Evolutionary conservation across 345 rosid genomes (phyloP).

Genomic region (Turritis glabra): DNA sequence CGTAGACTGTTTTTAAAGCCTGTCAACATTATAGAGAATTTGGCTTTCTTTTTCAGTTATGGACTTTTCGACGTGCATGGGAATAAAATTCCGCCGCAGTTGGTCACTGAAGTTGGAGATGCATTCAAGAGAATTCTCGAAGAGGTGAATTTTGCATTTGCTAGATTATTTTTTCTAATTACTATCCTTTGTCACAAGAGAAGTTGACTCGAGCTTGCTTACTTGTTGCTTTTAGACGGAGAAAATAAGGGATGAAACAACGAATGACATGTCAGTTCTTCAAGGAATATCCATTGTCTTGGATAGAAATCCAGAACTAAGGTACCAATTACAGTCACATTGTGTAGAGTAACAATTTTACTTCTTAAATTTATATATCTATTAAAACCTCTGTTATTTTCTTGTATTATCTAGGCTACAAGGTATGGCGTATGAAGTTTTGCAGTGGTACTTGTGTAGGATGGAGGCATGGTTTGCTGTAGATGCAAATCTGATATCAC

Average conservation of each 20-base stretch:
- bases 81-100: slow-evolving; percentile 55
- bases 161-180: neutral
- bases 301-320: slow-evolving; percentile 73
- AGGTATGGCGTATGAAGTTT: slow-evolving; percentile 77
- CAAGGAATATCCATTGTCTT: slow-evolving; percentile 75
- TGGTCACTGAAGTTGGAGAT: slow-evolving; percentile 78
- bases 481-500: slow-evolving; percentile 84
- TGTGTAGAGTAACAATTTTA: neutral
- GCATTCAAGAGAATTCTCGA: slow-evolving; percentile 72
- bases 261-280: slow-evolving; percentile 78
- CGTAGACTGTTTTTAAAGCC: neutral
- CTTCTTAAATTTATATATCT: neutral
- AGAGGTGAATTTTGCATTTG: slow-evolving; percentile 50
- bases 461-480: slow-evolving; percentile 98
- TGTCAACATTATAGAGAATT: slow-evolving; percentile 13
- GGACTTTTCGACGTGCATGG: slow-evolving; percentile 69
- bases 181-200: neutral
- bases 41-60: slow-evolving; percentile 50
- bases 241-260: slow-evolving; percentile 70
- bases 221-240: slow-evolving; percentile 56
- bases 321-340: slow-evolving; percentile 43
- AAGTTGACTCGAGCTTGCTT: slow-evolving; percentile 12
- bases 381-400: slow-evolving; percentile 1
- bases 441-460: slow-evolving; percentile 91
- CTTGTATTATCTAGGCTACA: slow-evolving; percentile 52